Conservation (phyloP, 768 basidiomycete genomes). For the Tricholoma furcatifolium region DNA sequence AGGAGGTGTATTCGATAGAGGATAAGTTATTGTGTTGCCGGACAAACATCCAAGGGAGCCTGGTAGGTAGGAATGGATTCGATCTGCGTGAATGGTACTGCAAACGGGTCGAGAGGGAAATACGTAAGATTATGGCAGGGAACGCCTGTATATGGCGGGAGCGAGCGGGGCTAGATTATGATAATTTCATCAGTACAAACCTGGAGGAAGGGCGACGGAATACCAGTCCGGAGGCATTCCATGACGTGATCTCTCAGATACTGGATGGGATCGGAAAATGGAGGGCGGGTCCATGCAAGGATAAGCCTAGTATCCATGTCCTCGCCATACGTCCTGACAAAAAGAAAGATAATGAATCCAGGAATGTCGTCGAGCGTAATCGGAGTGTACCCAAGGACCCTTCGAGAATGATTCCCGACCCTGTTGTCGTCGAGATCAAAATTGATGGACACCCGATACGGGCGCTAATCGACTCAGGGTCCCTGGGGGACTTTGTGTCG, state of each 20-base stretch:
- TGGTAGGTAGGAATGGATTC: background rate
- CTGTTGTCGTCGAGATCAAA: background rate
- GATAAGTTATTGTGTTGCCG: background rate
- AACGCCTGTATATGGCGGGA: background rate
- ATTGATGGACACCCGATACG: background rate
- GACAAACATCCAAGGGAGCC: background rate
- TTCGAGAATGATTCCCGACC: too few species aligned
- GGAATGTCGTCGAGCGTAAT: background rate
- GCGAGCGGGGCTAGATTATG: background rate
- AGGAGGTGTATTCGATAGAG: background rate
- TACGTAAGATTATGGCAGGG: background rate
- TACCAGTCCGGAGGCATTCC: background rate
- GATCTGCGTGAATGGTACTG: background rate
- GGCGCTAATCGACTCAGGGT: too few species aligned
- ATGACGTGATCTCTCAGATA: background rate
- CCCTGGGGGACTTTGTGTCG: background rate
- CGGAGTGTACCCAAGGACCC: background rate
- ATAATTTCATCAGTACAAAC: background rate
- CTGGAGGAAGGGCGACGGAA: background rate
- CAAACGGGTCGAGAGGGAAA: background rate
- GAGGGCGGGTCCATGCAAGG: background rate
- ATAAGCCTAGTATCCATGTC: too few species aligned
- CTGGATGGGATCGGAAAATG: background rate
- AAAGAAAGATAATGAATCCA: background rate
- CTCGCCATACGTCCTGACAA: too few species aligned